Conservation (phyloP, 164 flowering plant species). For the Aristolochia fimbriata region DNA sequence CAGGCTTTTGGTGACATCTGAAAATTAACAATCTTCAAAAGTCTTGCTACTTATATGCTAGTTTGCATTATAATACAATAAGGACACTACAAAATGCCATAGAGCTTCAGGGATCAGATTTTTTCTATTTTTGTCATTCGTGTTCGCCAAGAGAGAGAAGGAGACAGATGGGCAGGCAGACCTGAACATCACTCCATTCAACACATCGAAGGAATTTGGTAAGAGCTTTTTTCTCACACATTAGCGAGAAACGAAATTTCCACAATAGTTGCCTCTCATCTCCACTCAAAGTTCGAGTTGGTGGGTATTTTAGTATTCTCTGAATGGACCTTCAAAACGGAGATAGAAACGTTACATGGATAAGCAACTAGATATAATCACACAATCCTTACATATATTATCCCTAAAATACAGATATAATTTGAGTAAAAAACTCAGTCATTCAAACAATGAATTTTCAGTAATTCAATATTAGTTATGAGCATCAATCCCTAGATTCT, state of each 20-base stretch:
- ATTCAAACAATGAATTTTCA: too few species aligned
- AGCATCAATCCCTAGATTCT: too few species aligned
- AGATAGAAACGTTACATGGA: too few species aligned
- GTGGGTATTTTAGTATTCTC: slow-evolving; percentile 82
- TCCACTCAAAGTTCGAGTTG: slow-evolving; percentile 86
- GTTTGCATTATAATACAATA: too few species aligned
- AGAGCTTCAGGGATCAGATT: too few species aligned
- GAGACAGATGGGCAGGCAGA: slow-evolving; percentile 5
- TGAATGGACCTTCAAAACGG: slow-evolving; percentile 54
- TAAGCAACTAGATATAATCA: not conserved
- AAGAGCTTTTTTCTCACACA: slow-evolving; percentile 94
- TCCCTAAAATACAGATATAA: not conserved
- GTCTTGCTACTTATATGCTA: too few species aligned
- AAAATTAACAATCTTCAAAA: too few species aligned
- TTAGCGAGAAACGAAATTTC: slow-evolving; percentile 94
- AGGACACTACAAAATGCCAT: too few species aligned
- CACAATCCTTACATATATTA: not conserved
- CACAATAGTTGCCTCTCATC: slow-evolving; percentile 94
- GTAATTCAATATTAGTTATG: too few species aligned
- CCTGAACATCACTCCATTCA: slow-evolving; percentile 99
- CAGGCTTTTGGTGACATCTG: too few species aligned
- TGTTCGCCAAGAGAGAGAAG: not conserved
- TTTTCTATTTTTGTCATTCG: too few species aligned
- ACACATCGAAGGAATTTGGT: slow-evolving; percentile 96
- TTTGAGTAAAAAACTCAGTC: too few species aligned